Evolutionary conservation across 2,329 filamentous ascomycete species (phyloP), one percentile per base, ranked within the genome.

Genomic region (Elsinoe batatas): DNA sequence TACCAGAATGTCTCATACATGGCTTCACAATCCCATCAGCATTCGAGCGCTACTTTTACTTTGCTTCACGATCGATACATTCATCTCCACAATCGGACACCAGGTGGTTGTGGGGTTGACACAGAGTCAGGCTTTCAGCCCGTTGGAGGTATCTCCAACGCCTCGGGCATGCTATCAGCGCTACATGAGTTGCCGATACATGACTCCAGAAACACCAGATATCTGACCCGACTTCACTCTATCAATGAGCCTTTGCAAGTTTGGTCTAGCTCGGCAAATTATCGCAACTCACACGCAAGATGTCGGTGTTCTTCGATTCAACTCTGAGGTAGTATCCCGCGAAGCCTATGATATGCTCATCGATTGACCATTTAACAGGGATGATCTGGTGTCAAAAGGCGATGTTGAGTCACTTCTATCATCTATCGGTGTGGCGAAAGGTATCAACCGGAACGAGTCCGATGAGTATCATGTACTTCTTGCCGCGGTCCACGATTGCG

Each of bases 401-500:
- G 44, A 49, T 35, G 44, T 49, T 8, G 44, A 49, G 10, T n/a
- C 44, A 8, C 44, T 49, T 10, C 44, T 49, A 33, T 13, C 26
- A 15, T 15, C 17, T 1, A 35, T 49, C 15, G 44, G 44, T 17
- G 44, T 49, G 12, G 8, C 22, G 12, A 15, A 49, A 17, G 44
- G 44, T 5, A 33, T 49, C 15, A 30, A 3, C 44, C 18, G 17
- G 7, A 11, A 49, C 8, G 44, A 49, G 44, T 49, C 44, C 44
- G 64, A 64, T 17, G 75, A 79, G 57, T 79, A 76, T 56, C 67
- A 73, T 17, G 71, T 71, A 8, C 69, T 79, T 1, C 68, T 79
- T 0, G 75, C 76, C 15, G 76, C 76, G 0, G 72, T 78, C 0
- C 76, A 79, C 56, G 76, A 79, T 54, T 76, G 74, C 37, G 76